A percentile compares a stretch with the other conserved stretches of the same genome.
Evolutionary conservation across 2,329 filamentous ascomycete genomes (phyloP).

Genomic region (Apiospora sp.): DNA sequence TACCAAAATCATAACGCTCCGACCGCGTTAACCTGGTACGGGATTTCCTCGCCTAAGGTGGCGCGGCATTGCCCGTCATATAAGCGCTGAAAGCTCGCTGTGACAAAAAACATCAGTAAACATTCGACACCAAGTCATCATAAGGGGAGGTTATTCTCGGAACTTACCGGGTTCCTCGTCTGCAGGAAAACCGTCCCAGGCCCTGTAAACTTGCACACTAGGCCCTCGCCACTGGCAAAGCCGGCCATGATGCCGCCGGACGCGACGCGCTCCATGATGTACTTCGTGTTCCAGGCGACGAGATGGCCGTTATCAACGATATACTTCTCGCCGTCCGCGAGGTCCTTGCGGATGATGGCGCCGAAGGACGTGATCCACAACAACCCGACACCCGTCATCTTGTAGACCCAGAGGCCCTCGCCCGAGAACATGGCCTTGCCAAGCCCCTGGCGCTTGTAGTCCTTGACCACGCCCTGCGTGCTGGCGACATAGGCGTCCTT

Average conservation of each 20-base stretch:
- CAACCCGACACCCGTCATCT: slow-evolving; percentile 80
- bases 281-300: slow-evolving; percentile 97
- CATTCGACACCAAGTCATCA: neutral
- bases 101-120: slow-evolving; percentile 27
- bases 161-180: slow-evolving; percentile 80
- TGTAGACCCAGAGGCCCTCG: slow-evolving; percentile 91
- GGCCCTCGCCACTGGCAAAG: slow-evolving; percentile 80
- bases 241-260: slow-evolving; percentile 94
- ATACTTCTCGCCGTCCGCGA: slow-evolving; percentile 80
- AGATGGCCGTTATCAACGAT: slow-evolving; percentile 93
- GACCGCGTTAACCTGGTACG: neutral
- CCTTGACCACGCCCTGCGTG: slow-evolving; percentile 87
- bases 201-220: slow-evolving; percentile 93
- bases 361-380: slow-evolving; percentile 94
- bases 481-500: slow-evolving; percentile 86
- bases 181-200: slow-evolving; percentile 93
- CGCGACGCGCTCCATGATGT: slow-evolving; percentile 86
- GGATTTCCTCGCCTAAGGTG: slow-evolving; percentile 32
- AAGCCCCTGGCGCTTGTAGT: slow-evolving; percentile 85
- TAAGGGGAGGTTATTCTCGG: neutral
- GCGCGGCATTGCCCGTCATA: slow-evolving; percentile 55
- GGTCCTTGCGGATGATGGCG: slow-evolving; percentile 92
- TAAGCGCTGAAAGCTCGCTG: slow-evolving; percentile 62
- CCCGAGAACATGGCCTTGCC: slow-evolving; percentile 94
- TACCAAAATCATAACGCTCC: neutral